A percentile compares a stretch with the other conserved stretches of the same genome.
These are phyloP conservation scores for Rhodotorula mucilaginosa DNA, from an alignment of 1,284 basidiomycete genomes.

Conservation along the genomic window DNA sequence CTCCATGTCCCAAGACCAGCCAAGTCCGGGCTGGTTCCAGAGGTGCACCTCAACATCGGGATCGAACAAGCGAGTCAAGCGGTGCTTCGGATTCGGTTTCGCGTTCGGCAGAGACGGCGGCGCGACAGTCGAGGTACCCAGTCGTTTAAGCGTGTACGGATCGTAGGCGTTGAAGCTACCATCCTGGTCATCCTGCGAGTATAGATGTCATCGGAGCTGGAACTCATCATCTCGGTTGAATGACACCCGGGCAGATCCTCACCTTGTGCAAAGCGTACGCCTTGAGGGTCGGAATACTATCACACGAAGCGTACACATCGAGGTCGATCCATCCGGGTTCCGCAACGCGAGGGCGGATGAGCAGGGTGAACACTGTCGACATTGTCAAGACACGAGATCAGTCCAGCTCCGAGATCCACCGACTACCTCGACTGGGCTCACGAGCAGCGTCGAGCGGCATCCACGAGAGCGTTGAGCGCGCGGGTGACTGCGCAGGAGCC, in stretches of 20 bases:
- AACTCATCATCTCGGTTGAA: not conserved
- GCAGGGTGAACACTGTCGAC: conserved; percentile 20
- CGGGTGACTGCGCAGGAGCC: too few species aligned
- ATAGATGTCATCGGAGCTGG: not conserved
- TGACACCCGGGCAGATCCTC: not conserved
- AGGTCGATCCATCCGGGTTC: conserved; percentile 17
- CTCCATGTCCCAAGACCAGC: conserved; percentile 33
- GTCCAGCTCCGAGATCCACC: too few species aligned
- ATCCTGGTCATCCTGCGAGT: not conserved
- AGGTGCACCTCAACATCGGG: conserved; percentile 14
- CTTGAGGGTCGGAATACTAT: not conserved
- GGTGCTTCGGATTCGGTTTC: conserved; percentile 6
- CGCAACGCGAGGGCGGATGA: conserved; percentile 16
- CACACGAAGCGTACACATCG: not conserved
- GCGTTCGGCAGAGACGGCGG: conserved; percentile 23
- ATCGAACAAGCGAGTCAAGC: conserved; percentile 7
- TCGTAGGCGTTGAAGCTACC: conserved; percentile 9
- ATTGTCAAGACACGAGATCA: not conserved
- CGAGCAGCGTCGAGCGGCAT: conserved; percentile 22
- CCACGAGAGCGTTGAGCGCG: too few species aligned
- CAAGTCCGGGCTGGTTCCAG: not conserved
- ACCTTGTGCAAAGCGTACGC: conserved; percentile 17
- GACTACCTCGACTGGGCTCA: not conserved
- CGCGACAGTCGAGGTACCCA: not conserved
- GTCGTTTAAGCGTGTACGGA: not conserved